Percentiles rank a stretch among this genome's conserved stretches.
Evolutionary conservation across 805 yeast genomes (phyloP).

Genomic region (Lachancea lanzarotensis): DNA sequence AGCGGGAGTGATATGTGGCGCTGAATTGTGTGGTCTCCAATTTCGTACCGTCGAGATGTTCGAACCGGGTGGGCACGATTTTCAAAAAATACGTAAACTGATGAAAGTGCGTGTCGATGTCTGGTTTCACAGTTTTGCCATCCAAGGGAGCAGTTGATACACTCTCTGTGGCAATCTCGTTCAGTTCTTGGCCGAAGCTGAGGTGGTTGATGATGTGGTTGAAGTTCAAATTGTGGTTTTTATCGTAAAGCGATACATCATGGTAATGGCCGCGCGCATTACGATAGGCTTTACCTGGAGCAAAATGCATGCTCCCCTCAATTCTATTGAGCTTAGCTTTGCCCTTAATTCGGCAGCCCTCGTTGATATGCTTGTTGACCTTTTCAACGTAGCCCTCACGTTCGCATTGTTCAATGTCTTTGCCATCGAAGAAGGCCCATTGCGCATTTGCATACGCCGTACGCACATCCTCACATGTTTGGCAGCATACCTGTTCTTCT

Average conservation of each 20-base stretch:
- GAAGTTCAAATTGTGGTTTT: slow-evolving; percentile 59
- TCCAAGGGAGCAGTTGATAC: slow-evolving; percentile 53
- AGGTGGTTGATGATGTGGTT: slow-evolving; percentile 74
- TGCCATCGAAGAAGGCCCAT: slow-evolving; percentile 92
- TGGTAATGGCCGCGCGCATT: slow-evolving; percentile 62
- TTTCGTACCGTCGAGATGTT: slow-evolving; percentile 46
- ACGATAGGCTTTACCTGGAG: slow-evolving; percentile 80
- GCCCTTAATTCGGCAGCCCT: slow-evolving; percentile 88
- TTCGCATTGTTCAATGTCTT: slow-evolving; percentile 84
- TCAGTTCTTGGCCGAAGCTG: slow-evolving; percentile 56
- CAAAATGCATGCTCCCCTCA: slow-evolving; percentile 88
- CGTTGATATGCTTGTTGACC: slow-evolving; percentile 52
- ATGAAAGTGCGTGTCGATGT: slow-evolving; percentile 46
- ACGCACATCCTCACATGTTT: slow-evolving; percentile 75
- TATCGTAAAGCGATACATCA: slow-evolving; percentile 68
- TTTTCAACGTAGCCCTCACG: slow-evolving; percentile 73
- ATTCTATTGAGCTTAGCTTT: slow-evolving; percentile 73
- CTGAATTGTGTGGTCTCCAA: slow-evolving; percentile 74
- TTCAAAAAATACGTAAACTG: slow-evolving; percentile 74
- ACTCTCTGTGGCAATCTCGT: slow-evolving; percentile 35
- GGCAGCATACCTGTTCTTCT: slow-evolving; percentile 61
- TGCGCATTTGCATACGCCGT: slow-evolving; percentile 66
- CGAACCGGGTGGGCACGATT: slow-evolving; percentile 85
- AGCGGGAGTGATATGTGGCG: slow-evolving; percentile 82
- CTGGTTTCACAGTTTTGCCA: slow-evolving; percentile 35